Evolutionary conservation across 176 grass and related monocot species (phyloP).

Genomic region (Dendrocalamus sinicus): DNA sequence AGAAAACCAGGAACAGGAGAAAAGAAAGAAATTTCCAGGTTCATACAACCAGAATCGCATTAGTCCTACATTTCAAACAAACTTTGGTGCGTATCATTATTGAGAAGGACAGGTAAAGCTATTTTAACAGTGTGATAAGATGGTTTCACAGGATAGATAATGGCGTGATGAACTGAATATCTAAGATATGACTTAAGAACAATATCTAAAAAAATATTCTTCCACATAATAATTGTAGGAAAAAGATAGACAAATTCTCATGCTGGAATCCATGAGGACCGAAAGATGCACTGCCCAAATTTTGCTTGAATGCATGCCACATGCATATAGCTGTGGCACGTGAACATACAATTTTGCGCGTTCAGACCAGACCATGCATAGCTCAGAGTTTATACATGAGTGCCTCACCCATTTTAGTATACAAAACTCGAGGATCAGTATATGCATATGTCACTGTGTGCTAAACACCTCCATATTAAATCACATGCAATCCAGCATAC

Average conservation of each 20-base stretch:
- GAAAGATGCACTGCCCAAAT: not conserved
- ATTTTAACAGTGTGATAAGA: not conserved
- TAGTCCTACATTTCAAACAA: not conserved
- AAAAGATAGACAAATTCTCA: not conserved
- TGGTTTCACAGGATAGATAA: not conserved
- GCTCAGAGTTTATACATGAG: not conserved
- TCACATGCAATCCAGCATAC: not conserved
- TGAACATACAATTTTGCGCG: not conserved
- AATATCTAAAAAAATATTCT: not conserved
- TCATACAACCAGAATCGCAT: no score
- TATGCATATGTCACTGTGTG: not conserved
- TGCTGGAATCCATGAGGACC: not conserved
- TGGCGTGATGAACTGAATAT: not conserved
- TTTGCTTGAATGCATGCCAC: not conserved
- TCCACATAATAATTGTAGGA: not conserved
- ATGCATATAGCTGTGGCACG: not conserved
- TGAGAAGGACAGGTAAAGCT: not conserved
- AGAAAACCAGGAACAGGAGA: no score
- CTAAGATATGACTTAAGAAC: not conserved
- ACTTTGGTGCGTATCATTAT: not conserved
- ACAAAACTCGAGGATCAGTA: conserved; percentile 1
- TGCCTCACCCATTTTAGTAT: not conserved
- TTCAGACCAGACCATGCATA: not conserved
- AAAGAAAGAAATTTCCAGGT: no score
- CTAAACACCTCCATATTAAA: not conserved